phyloP scores from a whole-genome alignment of 192 early-diverging fungal species.

The Neocallimastix lanati region DNA sequence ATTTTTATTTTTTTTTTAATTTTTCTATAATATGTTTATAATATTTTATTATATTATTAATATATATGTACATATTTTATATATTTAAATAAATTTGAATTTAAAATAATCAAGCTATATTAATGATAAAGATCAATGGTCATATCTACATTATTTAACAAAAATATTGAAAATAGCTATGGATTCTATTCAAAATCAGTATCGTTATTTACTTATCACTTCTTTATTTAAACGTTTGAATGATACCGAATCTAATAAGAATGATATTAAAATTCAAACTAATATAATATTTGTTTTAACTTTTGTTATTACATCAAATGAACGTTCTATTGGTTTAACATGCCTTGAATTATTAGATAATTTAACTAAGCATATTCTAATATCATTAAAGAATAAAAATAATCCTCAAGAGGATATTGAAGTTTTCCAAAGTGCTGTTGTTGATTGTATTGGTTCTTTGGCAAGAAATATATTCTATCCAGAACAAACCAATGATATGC shows the following conservation, averaged over 20 bases:
- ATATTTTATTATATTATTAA: too few relatives aligned
- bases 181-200: not conserved
- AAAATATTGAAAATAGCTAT: not conserved
- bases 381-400: not conserved
- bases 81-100: too few relatives aligned
- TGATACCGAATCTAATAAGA: not conserved
- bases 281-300: not conserved
- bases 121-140: not conserved
- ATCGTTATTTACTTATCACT: not conserved
- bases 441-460: not conserved
- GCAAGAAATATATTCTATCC: not conserved
- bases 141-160: not conserved
- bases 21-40: too few relatives aligned
- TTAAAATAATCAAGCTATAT: too few relatives aligned
- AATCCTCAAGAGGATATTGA: not conserved
- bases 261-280: not conserved
- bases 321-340: not conserved
- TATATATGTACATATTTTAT: too few relatives aligned
- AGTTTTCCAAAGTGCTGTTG: not conserved
- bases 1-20: too few relatives aligned
- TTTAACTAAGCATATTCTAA: not conserved
- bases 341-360: not conserved
- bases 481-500: not conserved
- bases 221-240: not conserved
- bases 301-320: not conserved